phyloP scores from a whole-genome alignment of 1,284 basidiomycete genomes.

The Mrakiaceae sp. region DNA sequence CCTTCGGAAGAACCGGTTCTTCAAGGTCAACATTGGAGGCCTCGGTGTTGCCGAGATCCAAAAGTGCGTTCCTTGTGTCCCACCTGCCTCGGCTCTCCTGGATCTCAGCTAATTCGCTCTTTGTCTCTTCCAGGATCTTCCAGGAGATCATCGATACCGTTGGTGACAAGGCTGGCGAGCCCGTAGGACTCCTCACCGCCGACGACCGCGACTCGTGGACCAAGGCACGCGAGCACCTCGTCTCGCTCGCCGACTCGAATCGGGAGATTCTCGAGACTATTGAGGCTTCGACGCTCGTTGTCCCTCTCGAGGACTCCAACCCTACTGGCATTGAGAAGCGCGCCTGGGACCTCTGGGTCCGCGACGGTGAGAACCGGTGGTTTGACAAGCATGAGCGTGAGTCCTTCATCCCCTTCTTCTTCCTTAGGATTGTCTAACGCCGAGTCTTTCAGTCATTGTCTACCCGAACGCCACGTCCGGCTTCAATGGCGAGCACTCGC shows the following conservation, averaged over 20 bases:
- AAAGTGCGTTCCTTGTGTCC: slow-evolving; percentile 34
- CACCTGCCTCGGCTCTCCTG: not conserved
- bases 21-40: slow-evolving; percentile 58
- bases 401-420: slow-evolving; percentile 25
- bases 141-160: slow-evolving; percentile 61
- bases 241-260: slow-evolving; percentile 57
- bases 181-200: slow-evolving; percentile 72
- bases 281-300: slow-evolving; percentile 77
- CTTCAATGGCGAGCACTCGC: slow-evolving; percentile 50
- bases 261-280: slow-evolving; percentile 61
- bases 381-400: slow-evolving; percentile 93
- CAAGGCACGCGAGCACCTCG: slow-evolving; percentile 56
- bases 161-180: slow-evolving; percentile 44
- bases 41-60: slow-evolving; percentile 62
- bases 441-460: slow-evolving; percentile 55
- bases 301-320: slow-evolving; percentile 70
- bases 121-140: slow-evolving; percentile 49
- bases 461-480: slow-evolving; percentile 89
- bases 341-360: slow-evolving; percentile 72
- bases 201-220: slow-evolving; percentile 89
- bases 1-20: slow-evolving; percentile 84
- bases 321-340: slow-evolving; percentile 46
- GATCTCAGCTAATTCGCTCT: slow-evolving; percentile 18
- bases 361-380: slow-evolving; percentile 75
- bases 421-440: not conserved